Base-by-base conservation (phyloP, 805 yeast genomes). In the Clavispora fructus region DNA sequence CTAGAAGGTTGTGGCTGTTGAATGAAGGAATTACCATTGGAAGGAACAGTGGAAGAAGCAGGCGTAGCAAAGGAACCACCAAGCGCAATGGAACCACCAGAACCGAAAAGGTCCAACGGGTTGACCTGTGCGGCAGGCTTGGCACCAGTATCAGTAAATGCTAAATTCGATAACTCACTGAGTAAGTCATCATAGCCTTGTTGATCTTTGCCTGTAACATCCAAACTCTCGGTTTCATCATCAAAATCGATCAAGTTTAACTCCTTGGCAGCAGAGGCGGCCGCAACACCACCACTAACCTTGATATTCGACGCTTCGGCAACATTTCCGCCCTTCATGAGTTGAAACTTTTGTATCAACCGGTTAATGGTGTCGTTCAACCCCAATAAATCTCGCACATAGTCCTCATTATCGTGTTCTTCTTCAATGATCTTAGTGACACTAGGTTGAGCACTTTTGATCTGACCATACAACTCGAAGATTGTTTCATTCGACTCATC, bases 391-490 rank as follows among this genome's bases (percentile, higher is more conserved):
- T 80, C 82, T 42, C 72, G 74, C 31, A 88, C 86, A 9, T 85
- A 77, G 29, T 71, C 77, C 39, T 50, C 57, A 41, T 54, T 49
- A 14, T 71, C 81, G 58, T 83, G 87, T 58, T 88, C 96, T 58
- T 89, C 96, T 57, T 80, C 85, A 50, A 88, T 80, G 56, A 94
- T 85, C 56, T 83, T 85, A 62, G 86, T 86, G 54, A 94, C 79
- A 57, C 86, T 89, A 35, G 97, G 96, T 60, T 84, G 90, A 28
- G 97, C 82, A 40, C 82, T 82, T 63, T 87, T 91, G 55, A 94
- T 73, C 2, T 96, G 75, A 39, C 82, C 75, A 57, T 82, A 87
- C 46, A 94, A 74, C 57, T 94, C 98, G 41, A 75, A 72, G 16
- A 87, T 64, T 3, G 96, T 91, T 55, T 92, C 98, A 61, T 77